These are phyloP conservation scores for Monosporascus sp. DNA, from an alignment of 2,329 filamentous ascomycete species.

Conservation along the genomic window DNA sequence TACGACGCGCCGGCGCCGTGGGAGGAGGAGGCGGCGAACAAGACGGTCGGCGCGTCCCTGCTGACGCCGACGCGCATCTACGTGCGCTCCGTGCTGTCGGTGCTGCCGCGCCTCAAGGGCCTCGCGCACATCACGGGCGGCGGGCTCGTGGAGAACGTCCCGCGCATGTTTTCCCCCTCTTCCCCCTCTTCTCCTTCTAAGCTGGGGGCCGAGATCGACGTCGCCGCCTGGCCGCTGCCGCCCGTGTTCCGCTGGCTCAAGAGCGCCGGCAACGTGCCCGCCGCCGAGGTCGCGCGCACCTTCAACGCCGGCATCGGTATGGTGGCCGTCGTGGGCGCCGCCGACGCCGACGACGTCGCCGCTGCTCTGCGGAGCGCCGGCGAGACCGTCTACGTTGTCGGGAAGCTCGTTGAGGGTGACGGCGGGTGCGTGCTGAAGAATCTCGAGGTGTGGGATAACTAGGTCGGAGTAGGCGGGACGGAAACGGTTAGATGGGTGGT, in stretches of 20 bases:
- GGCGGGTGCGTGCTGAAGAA: conserved; percentile 61
- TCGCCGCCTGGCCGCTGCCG: conserved; percentile 68
- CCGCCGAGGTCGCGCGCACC: conserved; percentile 79
- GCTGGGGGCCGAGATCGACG: conserved; percentile 78
- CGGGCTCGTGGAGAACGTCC: conserved; percentile 88
- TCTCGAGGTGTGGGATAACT: conserved; percentile 39
- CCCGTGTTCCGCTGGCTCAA: conserved; percentile 86
- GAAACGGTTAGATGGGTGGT: neutral
- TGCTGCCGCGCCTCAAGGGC: conserved; percentile 70
- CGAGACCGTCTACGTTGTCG: conserved; percentile 75
- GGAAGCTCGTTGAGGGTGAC: conserved; percentile 55
- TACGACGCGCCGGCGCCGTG: conserved; percentile 77
- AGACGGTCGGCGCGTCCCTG: conserved; percentile 68
- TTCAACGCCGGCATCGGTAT: conserved; percentile 97
- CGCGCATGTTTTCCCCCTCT: conserved; percentile 78
- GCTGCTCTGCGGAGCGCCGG: conserved; percentile 59
- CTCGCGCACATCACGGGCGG: conserved; percentile 97
- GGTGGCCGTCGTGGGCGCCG: conserved; percentile 73
- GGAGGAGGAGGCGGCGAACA: conserved; percentile 44
- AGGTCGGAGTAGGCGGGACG: conserved; percentile 24
- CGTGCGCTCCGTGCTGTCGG: conserved; percentile 72
- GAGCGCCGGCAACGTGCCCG: conserved; percentile 61
- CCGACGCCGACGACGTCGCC: conserved; percentile 57
- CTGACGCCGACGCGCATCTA: conserved; percentile 92
- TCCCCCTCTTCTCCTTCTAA: no score